phyloP scores from a whole-genome alignment of 2,329 filamentous ascomycete species.

The Cladorrhinum sp. region DNA sequence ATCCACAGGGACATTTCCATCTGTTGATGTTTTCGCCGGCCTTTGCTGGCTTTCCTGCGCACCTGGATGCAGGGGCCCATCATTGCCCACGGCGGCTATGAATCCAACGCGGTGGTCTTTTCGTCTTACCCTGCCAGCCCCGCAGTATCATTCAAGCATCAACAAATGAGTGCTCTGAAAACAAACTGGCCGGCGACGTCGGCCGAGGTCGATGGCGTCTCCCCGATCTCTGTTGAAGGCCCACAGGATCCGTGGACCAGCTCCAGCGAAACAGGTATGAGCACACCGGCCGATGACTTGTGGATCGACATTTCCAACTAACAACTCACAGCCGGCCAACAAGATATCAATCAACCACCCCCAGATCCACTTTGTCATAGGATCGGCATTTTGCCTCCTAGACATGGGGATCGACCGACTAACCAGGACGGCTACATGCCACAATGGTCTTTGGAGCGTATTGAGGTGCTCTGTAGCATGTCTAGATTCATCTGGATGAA shows the following conservation, averaged over 20 bases:
- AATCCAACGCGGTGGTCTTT: not conserved
- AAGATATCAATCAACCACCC: not conserved
- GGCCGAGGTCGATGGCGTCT: not conserved
- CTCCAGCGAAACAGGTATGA: not conserved
- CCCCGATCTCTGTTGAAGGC: not conserved
- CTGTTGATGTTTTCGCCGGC: not conserved
- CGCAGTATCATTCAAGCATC: not conserved
- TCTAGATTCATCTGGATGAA: constrained; percentile 3
- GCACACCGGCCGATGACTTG: not conserved
- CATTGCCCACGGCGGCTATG: constrained; percentile 4
- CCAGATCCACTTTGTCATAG: constrained; percentile 6
- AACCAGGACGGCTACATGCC: not conserved
- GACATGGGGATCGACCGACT: not conserved
- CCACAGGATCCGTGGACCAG: not conserved
- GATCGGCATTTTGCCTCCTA: constrained; percentile 6
- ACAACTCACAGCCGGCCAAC: too few relatives aligned
- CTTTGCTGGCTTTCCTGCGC: not conserved
- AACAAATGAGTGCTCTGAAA: not conserved
- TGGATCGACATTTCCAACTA: not conserved
- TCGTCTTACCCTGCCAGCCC: not conserved
- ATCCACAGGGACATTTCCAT: not conserved
- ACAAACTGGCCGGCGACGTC: not conserved
- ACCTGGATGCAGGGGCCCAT: constrained; percentile 4
- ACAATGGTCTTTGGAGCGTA: constrained; percentile 4
- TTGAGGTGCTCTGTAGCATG: constrained; percentile 1